Percentiles rank a stretch among this genome's conserved stretches.
phyloP scores from a whole-genome alignment of 345 rosid species.

The Garcia nutans region DNA sequence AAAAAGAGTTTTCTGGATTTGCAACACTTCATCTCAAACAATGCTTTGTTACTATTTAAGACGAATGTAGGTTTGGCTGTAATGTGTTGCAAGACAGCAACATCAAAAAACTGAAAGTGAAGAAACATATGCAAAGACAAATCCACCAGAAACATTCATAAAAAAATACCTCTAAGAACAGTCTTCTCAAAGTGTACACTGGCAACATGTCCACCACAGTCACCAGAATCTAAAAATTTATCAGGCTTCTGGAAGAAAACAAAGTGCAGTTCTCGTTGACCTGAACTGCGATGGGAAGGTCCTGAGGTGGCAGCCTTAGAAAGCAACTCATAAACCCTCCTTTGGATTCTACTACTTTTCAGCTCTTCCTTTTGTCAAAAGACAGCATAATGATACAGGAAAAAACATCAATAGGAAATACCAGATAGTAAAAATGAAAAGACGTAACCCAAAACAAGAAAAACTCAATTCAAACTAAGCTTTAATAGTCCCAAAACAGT shows the following conservation, averaged over 20 bases:
- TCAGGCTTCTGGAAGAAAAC: slow-evolving; percentile 81
- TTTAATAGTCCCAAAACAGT: too few relatives aligned
- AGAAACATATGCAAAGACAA: neutral
- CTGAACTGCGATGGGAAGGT: slow-evolving; percentile 42
- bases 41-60: too few relatives aligned
- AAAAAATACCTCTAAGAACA: slow-evolving; percentile 53
- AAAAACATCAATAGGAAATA: neutral
- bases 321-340: slow-evolving; percentile 70
- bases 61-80: neutral
- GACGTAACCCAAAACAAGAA: neutral
- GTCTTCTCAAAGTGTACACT: slow-evolving; percentile 80
- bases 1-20: neutral
- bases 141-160: neutral
- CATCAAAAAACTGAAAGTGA: slow-evolving; percentile 6
- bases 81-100: neutral
- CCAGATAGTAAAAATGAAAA: neutral
- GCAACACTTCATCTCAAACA: neutral
- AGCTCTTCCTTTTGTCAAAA: slow-evolving; percentile 70
- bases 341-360: slow-evolving; percentile 58
- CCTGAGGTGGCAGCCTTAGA: slow-evolving; percentile 55
- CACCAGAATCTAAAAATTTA: slow-evolving; percentile 59
- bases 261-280: slow-evolving; percentile 77
- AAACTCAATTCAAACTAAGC: too few relatives aligned
- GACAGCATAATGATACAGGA: neutral
- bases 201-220: slow-evolving; percentile 58